phyloP scores from a whole-genome alignment of 2,329 filamentous ascomycete species.

The Acarospora socialis region DNA sequence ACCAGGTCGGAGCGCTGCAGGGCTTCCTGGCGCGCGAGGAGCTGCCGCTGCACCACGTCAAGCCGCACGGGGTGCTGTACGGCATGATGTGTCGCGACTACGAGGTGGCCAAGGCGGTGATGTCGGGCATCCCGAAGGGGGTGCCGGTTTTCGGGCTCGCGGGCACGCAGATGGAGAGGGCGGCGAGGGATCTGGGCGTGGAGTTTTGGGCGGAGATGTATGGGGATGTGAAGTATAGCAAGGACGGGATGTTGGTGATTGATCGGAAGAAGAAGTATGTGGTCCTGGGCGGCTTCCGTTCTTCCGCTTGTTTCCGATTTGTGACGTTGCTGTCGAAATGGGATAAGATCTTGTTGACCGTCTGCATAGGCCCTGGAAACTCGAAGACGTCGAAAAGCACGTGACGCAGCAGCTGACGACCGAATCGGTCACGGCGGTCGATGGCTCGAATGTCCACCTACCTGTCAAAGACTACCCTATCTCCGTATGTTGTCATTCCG shows the following conservation, averaged over 20 bases:
- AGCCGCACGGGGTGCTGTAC: constrained; percentile 47
- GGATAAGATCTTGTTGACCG: background rate
- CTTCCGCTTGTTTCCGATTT: no score
- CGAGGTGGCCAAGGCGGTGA: constrained; percentile 38
- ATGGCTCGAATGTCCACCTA: constrained; percentile 26
- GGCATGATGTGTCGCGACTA: constrained; percentile 41
- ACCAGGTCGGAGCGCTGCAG: constrained; percentile 49
- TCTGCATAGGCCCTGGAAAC: constrained; percentile 22
- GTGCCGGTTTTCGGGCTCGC: constrained; percentile 40
- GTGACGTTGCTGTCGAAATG: background rate
- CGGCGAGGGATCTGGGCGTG: constrained; percentile 38
- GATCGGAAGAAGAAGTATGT: constrained; percentile 42
- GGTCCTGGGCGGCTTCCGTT: background rate
- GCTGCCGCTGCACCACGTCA: constrained; percentile 45
- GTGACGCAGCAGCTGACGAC: constrained; percentile 29
- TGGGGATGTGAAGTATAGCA: constrained; percentile 42
- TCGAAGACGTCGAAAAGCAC: constrained; percentile 27
- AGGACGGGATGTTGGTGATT: constrained; percentile 37
- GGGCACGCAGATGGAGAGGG: constrained; percentile 40
- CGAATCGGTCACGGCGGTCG: constrained; percentile 27
- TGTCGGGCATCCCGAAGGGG: constrained; percentile 37
- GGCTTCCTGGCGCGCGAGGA: constrained; percentile 44
- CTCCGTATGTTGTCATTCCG: constrained; percentile 34
- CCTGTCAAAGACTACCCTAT: constrained; percentile 29
- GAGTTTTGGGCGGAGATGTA: constrained; percentile 42